Conservation (phyloP, 176 grass and related monocot genomes). For the Oryza punctata region DNA sequence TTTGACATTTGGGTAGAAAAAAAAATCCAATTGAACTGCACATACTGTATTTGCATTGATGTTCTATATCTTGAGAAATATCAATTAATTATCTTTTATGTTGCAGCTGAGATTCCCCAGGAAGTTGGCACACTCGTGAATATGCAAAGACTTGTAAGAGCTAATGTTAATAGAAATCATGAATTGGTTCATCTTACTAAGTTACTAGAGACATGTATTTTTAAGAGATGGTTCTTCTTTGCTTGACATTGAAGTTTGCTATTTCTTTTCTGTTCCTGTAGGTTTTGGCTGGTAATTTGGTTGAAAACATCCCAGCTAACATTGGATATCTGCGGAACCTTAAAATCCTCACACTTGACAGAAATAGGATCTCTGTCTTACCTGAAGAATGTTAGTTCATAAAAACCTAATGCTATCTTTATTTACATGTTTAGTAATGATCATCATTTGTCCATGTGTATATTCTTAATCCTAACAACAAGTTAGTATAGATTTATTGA, state of each 20-base stretch:
- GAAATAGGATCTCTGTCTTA: slow-evolving; percentile 74
- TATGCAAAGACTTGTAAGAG: slow-evolving; percentile 94
- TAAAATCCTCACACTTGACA: slow-evolving; percentile 90
- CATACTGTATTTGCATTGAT: slow-evolving; percentile 4
- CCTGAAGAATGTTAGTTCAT: slow-evolving; percentile 94
- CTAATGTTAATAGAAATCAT: slow-evolving; percentile 30
- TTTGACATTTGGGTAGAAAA: slow-evolving; percentile 18
- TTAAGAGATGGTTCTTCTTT: slow-evolving; percentile 17
- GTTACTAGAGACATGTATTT: slow-evolving; percentile 35
- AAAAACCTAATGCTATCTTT: slow-evolving; percentile 11
- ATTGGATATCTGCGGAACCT: slow-evolving; percentile 77
- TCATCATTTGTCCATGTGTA: background rate
- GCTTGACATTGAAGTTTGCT: slow-evolving; percentile 30
- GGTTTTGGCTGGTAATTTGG: slow-evolving; percentile 84
- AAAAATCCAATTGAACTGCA: background rate
- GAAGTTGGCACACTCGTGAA: slow-evolving; percentile 70
- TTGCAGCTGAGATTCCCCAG: slow-evolving; percentile 71
- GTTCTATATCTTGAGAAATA: slow-evolving; percentile 17
- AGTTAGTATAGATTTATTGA: slow-evolving; percentile 7
- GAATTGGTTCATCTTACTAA: slow-evolving; percentile 29
- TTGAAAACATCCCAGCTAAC: slow-evolving; percentile 78
- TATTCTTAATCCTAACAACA: slow-evolving; percentile 12
- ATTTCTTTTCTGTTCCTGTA: slow-evolving; percentile 52
- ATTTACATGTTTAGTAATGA: slow-evolving; percentile 13
- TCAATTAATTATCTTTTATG: slow-evolving; percentile 34